Base-by-base conservation (phyloP, 2,329 filamentous ascomycete species). In the Aureobasidium lini region DNA sequence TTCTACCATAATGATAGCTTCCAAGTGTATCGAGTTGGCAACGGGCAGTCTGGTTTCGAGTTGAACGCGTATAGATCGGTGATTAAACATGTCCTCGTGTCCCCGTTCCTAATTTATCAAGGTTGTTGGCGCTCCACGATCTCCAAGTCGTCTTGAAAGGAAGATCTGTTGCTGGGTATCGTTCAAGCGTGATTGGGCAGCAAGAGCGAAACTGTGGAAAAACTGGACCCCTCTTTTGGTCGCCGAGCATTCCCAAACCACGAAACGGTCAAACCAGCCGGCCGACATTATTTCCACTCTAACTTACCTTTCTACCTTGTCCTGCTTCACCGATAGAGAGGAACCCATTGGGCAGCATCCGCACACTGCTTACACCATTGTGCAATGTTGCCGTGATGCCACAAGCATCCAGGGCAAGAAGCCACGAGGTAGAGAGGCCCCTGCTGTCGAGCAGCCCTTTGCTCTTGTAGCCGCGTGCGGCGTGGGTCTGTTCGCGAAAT, bases 101-200 rank as follows among this genome's bases (percentile, higher is more conserved):
- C n/a, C 39, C 9, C 39, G n/a, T 15, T 43, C n/a, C 18, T 29
- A 54, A 54, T 54, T 23, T 54, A 43, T 56, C 52, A 46, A 44
- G 52, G 39, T 37, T 46, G 40, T 44, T 46, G 40, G 31, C 39
- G 52, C 52, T 56, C 52, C 52, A 36, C 52, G 52, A 56, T 56
- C 40, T 46, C 40, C 32, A 46, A 46, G 52, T 56, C 52, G 16
- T 40, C 18, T 34, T 43, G n/a, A 54, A 23, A 54, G 32, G 39
- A 43, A 32, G 40, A 44, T 56, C 39, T 56, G 31, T 34, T 46
- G 31, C 39, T 56, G 29, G 13, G 40, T 56, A 56, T 56, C 52
- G 52, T 36, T 16, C 29, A 36, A 46, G 39, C 18, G 39, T 56
- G 52, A 56, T 56, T 56, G 52, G 52, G 52, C 52, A 44, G 40